A percentile compares a stretch with the other conserved stretches of the same genome.
Conservation (phyloP, 768 basidiomycete species). For the Mycena floridula region DNA sequence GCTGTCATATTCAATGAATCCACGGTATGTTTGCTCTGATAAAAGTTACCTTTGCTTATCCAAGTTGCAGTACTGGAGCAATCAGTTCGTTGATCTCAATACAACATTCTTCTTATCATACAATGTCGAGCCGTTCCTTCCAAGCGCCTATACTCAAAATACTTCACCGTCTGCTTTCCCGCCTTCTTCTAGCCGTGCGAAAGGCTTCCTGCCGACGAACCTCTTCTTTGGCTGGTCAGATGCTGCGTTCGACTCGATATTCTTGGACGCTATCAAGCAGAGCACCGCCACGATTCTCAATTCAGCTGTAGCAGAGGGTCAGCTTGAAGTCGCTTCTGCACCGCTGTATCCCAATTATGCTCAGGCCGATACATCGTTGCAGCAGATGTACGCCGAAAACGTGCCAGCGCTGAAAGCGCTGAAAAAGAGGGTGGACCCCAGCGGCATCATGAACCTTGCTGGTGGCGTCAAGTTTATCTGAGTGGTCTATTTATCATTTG, state of each 20-base stretch:
- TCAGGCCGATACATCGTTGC: conserved; percentile 40
- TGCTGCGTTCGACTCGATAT: conserved; percentile 28
- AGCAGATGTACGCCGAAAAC: conserved; percentile 45
- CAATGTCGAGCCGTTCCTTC: conserved; percentile 32
- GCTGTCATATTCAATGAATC: conserved; percentile 24
- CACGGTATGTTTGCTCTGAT: conserved; percentile 13
- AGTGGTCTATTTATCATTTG: background rate
- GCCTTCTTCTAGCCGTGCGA: conserved; percentile 25
- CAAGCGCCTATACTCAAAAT: conserved; percentile 30
- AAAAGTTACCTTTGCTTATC: background rate
- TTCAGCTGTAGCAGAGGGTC: conserved; percentile 33
- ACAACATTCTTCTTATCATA: conserved; percentile 27
- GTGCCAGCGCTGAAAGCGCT: conserved; percentile 32
- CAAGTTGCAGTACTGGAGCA: conserved; percentile 24
- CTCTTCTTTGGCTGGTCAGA: conserved; percentile 39
- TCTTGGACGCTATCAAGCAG: conserved; percentile 32
- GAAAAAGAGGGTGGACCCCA: conserved; percentile 45
- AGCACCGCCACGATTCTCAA: conserved; percentile 34
- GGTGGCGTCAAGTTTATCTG: conserved; percentile 55
- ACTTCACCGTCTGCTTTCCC: conserved; percentile 40
- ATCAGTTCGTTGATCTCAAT: conserved; percentile 14
- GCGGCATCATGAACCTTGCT: conserved; percentile 58
- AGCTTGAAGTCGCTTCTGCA: conserved; percentile 22
- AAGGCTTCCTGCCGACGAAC: conserved; percentile 36
- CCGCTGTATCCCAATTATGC: conserved; percentile 55